A percentile compares a stretch with the other conserved stretches of the same genome.
These are phyloP conservation scores for Mitragyna speciosa DNA, from an alignment of 257 asterid genomes.

Conservation along the genomic window DNA sequence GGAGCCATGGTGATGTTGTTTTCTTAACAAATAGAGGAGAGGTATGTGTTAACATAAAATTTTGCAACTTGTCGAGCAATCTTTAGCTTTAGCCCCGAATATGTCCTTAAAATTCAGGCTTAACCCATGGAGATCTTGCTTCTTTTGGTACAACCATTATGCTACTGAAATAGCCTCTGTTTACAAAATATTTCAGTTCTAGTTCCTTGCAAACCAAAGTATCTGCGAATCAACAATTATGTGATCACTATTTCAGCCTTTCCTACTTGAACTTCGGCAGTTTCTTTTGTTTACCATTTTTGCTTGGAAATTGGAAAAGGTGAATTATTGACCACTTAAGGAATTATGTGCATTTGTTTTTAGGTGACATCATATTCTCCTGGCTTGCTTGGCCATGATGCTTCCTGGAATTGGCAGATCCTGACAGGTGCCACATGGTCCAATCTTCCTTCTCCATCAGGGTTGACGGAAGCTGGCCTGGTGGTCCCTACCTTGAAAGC, in stretches of 20 bases:
- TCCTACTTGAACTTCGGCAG: background rate
- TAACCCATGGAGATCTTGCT: background rate
- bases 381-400: slow-evolving; percentile 83
- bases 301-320: slow-evolving; percentile 9
- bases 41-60: slow-evolving; percentile 44
- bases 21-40: slow-evolving; percentile 97
- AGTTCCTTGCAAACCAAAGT: background rate
- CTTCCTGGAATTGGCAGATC: slow-evolving; percentile 90
- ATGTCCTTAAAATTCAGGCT: background rate
- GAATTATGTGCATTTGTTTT: slow-evolving; percentile 17
- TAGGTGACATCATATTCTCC: slow-evolving; percentile 98
- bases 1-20: slow-evolving; percentile 90
- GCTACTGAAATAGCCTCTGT: background rate
- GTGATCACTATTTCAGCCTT: background rate
- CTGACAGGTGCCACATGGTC: slow-evolving; percentile 94
- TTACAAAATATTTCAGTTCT: background rate
- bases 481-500: slow-evolving; percentile 83
- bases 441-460: slow-evolving; percentile 84
- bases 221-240: background rate
- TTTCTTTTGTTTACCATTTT: background rate
- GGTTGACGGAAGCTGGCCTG: slow-evolving; percentile 60
- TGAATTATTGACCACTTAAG: background rate
- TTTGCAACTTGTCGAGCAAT: background rate
- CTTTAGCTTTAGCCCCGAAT: background rate
- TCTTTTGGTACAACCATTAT: background rate